Conservation (phyloP, 208 protist genomes). For the Leishmania martiniquensis region DNA sequence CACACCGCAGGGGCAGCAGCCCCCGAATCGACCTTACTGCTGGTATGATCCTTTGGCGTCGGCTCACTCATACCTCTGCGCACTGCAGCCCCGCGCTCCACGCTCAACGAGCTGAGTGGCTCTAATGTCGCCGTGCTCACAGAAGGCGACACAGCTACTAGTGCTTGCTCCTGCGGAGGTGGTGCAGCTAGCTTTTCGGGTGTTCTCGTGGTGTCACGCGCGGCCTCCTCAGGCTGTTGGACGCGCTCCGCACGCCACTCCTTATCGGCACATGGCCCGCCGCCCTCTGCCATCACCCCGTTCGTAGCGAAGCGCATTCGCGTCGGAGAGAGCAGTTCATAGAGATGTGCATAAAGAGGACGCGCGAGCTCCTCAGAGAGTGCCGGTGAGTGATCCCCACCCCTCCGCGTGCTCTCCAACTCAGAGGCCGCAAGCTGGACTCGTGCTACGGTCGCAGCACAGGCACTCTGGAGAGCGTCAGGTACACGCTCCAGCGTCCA, state of each 20-base stretch:
- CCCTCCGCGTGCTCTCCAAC: background rate
- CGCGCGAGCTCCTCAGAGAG: slow-evolving; percentile 18
- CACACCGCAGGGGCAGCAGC: background rate
- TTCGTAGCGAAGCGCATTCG: slow-evolving; percentile 31
- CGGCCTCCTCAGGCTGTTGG: background rate
- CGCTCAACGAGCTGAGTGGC: background rate
- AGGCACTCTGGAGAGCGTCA: slow-evolving; percentile 11
- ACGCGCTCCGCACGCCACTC: background rate
- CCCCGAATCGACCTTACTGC: background rate
- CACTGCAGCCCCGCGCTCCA: background rate
- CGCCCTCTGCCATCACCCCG: background rate
- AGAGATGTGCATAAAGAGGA: slow-evolving; percentile 49
- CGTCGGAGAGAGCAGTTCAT: slow-evolving; percentile 40
- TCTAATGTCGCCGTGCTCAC: background rate
- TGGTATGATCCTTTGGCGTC: background rate
- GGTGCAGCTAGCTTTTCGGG: slow-evolving; percentile 19
- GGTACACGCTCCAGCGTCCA: slow-evolving; percentile 55
- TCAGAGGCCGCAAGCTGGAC: slow-evolving; percentile 3
- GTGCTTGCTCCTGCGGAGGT: background rate
- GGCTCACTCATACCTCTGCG: background rate
- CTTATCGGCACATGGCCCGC: background rate
- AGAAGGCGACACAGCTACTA: background rate
- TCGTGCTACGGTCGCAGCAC: background rate
- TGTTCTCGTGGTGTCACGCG: background rate
- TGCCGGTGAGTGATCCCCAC: background rate